A percentile compares a stretch with the other conserved stretches of the same genome.
Conservation (phyloP, 1,139 yeast species). For the Suhomyces bribrorum region DNA sequence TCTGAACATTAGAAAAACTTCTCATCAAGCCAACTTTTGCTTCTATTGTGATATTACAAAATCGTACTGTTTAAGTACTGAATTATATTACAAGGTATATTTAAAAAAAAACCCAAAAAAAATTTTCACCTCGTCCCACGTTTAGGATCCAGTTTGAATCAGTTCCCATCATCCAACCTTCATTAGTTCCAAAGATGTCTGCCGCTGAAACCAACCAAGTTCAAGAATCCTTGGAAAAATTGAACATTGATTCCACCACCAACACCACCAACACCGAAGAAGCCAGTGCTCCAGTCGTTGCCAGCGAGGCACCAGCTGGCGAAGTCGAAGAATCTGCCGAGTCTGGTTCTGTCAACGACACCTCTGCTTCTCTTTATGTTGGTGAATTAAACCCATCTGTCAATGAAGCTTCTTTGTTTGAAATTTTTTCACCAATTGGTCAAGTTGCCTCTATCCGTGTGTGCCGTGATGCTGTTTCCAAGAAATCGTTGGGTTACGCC, state of each 20-base stretch:
- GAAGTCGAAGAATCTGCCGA: constrained; percentile 34
- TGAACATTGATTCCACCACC: constrained; percentile 40
- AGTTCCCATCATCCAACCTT: neutral
- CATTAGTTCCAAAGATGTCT: constrained; percentile 34
- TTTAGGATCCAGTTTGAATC: neutral
- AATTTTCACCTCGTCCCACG: too few relatives aligned
- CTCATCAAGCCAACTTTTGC: constrained; percentile 10
- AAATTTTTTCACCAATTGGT: constrained; percentile 92
- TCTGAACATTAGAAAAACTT: constrained; percentile 5
- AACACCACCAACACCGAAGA: constrained; percentile 20
- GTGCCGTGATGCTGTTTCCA: constrained; percentile 97
- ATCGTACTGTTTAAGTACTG: constrained; percentile 10
- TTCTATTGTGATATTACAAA: constrained; percentile 7
- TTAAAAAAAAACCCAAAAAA: constrained; percentile 18
- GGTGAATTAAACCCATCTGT: constrained; percentile 95
- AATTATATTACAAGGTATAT: constrained; percentile 9
- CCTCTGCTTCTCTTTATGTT: constrained; percentile 88
- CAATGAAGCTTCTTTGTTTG: constrained; percentile 93
- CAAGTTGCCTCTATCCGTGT: constrained; percentile 97
- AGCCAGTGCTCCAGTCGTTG: constrained; percentile 21
- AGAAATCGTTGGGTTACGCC: constrained; percentile 97
- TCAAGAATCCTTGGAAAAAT: constrained; percentile 59
- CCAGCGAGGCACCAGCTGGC: constrained; percentile 23
- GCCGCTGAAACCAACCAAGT: constrained; percentile 52
- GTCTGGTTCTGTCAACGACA: constrained; percentile 44